phyloP scores from a whole-genome alignment of 768 basidiomycete species.

The Lactifluus echinatus region DNA sequence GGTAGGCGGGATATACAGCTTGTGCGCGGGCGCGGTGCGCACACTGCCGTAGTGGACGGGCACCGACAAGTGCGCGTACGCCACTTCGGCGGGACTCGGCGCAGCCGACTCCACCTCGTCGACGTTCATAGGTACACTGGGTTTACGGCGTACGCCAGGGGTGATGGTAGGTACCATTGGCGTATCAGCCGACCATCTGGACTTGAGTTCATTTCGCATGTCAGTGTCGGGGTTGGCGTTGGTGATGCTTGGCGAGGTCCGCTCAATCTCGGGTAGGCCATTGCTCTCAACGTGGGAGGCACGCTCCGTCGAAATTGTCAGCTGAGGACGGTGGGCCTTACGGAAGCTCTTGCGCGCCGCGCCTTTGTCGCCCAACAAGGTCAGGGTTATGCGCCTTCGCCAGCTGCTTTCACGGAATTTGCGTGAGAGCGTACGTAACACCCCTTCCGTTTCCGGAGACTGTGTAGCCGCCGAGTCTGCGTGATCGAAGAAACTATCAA shows the following conservation, averaged over 20 bases:
- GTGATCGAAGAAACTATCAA: constrained; percentile 38
- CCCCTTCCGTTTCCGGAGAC: neutral
- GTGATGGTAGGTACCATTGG: constrained; percentile 14
- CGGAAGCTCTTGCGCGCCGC: constrained; percentile 17
- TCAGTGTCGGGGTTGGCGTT: neutral
- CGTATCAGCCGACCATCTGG: constrained; percentile 27
- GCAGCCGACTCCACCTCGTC: constrained; percentile 23
- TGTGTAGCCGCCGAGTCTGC: constrained; percentile 20
- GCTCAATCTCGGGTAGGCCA: constrained; percentile 27
- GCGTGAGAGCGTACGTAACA: constrained; percentile 14
- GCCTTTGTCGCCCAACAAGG: constrained; percentile 22
- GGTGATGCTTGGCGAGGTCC: constrained; percentile 20
- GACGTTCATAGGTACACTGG: constrained; percentile 33
- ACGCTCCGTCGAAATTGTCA: constrained; percentile 39
- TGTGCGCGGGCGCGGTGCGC: neutral
- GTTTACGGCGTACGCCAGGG: constrained; percentile 25
- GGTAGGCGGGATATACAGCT: constrained; percentile 21
- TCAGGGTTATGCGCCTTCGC: constrained; percentile 14
- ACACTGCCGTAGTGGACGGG: constrained; percentile 14
- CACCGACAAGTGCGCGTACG: constrained; percentile 18
- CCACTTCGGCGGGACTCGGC: constrained; percentile 25
- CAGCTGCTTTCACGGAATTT: constrained; percentile 19
- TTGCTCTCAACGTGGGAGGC: constrained; percentile 26
- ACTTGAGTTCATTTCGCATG: constrained; percentile 18
- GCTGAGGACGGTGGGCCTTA: constrained; percentile 19